A percentile compares a stretch with the other conserved stretches of the same genome.
Conservation (phyloP, 2,329 filamentous ascomycete genomes). For the Talaromyces sp. region DNA sequence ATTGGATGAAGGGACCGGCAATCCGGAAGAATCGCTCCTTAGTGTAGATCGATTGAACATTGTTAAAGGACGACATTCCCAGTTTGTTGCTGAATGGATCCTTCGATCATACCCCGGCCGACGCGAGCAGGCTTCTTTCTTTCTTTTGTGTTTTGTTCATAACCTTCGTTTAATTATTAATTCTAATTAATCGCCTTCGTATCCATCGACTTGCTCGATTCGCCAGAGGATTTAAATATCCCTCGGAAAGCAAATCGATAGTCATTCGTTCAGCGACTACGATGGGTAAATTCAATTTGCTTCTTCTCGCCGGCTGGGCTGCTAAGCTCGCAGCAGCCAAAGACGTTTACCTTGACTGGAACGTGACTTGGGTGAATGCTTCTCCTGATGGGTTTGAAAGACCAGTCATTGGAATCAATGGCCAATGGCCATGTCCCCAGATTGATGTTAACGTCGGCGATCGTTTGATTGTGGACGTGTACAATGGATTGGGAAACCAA, state of each 20-base stretch:
- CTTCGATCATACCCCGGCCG: slow-evolving; percentile 14
- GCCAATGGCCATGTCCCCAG: slow-evolving; percentile 72
- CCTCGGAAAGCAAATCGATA: slow-evolving; percentile 12
- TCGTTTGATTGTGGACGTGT: slow-evolving; percentile 42
- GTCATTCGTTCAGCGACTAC: slow-evolving; percentile 16
- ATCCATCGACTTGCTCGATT: slow-evolving; percentile 9
- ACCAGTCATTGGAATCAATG: slow-evolving; percentile 74
- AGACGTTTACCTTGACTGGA: slow-evolving; percentile 51
- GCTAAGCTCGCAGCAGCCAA: slow-evolving; percentile 24
- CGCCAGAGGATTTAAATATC: slow-evolving; percentile 21
- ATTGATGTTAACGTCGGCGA: slow-evolving; percentile 44
- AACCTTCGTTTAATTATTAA: slow-evolving; percentile 11
- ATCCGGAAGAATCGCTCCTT: slow-evolving; percentile 14
- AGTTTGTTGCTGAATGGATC: not conserved
- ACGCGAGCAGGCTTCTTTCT: slow-evolving; percentile 9
- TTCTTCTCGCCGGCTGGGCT: slow-evolving; percentile 21
- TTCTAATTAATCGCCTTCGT: slow-evolving; percentile 9
- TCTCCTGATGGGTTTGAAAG: slow-evolving; percentile 71
- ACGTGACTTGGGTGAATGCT: slow-evolving; percentile 70
- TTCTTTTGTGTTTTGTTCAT: slow-evolving; percentile 19
- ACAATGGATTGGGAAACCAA: slow-evolving; percentile 43
- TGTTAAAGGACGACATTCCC: slow-evolving; percentile 19
- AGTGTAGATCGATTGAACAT: slow-evolving; percentile 17
- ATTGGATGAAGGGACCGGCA: slow-evolving; percentile 10
- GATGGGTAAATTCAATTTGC: slow-evolving; percentile 22